A percentile compares a stretch with the other conserved stretches of the same genome.
These are phyloP conservation scores for Aspergillus udagawae DNA, from an alignment of 2,329 filamentous ascomycete genomes.

Conservation along the genomic window DNA sequence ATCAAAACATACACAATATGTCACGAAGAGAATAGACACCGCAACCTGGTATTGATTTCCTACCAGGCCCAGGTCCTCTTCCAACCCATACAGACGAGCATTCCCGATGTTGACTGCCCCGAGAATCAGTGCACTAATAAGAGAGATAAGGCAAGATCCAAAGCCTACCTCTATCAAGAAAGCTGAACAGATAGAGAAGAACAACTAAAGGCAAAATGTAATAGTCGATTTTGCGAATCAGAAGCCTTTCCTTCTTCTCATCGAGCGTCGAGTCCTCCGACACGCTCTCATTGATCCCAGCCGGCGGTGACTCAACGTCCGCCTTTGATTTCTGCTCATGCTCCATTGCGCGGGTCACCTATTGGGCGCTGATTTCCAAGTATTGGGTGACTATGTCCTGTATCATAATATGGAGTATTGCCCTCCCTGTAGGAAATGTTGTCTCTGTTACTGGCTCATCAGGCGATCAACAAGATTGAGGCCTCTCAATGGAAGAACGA, in stretches of 20 bases:
- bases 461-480: too few relatives aligned
- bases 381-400: neutral
- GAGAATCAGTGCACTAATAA: conserved; percentile 7
- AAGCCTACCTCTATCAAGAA: conserved; percentile 58
- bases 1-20: conserved; percentile 47
- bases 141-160: neutral
- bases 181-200: conserved; percentile 65
- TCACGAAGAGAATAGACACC: conserved; percentile 65
- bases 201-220: conserved; percentile 41
- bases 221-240: conserved; percentile 39
- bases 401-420: neutral
- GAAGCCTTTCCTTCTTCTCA: conserved; percentile 22
- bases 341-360: neutral
- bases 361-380: neutral
- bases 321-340: conserved; percentile 4
- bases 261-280: conserved; percentile 21
- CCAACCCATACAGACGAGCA: conserved; percentile 61
- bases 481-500: too few relatives aligned
- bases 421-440: neutral
- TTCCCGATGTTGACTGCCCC: conserved; percentile 66
- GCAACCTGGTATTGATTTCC: conserved; percentile 67
- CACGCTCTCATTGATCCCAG: conserved; percentile 12
- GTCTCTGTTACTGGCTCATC: neutral
- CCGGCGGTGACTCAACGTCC: conserved; percentile 12
- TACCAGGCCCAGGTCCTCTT: conserved; percentile 57